phyloP scores from a whole-genome alignment of 2,329 filamentous ascomycete species.

The Rugonectria rugulosa region DNA sequence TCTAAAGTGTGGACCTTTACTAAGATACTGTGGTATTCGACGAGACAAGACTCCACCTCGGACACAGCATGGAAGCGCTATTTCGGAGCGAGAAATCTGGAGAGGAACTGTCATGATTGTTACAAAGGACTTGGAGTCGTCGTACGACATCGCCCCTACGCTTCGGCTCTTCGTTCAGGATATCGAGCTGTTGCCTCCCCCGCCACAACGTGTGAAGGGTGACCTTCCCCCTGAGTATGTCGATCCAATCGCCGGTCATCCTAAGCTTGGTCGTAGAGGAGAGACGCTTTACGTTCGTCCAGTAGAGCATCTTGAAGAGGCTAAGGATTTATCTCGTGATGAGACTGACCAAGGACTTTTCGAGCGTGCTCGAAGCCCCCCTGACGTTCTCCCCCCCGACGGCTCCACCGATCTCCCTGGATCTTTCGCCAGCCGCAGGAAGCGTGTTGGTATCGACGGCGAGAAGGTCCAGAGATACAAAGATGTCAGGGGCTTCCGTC shows the following conservation, averaged over 20 bases:
- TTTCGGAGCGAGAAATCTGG: constrained; percentile 79
- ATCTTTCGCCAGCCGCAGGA: constrained; percentile 62
- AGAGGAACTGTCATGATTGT: constrained; percentile 96
- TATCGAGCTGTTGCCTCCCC: constrained; percentile 80
- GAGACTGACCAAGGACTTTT: constrained; percentile 87
- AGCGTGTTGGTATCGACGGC: constrained; percentile 70
- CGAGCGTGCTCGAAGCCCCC: constrained; percentile 67
- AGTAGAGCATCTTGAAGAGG: constrained; percentile 84
- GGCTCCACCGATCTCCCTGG: constrained; percentile 58
- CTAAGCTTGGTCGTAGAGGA: constrained; percentile 84
- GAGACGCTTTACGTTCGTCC: constrained; percentile 88
- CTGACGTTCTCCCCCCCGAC: constrained; percentile 52
- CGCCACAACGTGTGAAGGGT: constrained; percentile 71
- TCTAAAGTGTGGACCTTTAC: constrained; percentile 87
- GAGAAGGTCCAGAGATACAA: constrained; percentile 83
- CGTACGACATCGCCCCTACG: constrained; percentile 79
- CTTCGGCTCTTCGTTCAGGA: constrained; percentile 88
- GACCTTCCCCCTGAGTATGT: constrained; percentile 82
- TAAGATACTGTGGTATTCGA: constrained; percentile 88
- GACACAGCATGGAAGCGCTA: constrained; percentile 34
- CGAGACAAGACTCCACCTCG: constrained; percentile 59
- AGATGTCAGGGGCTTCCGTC: constrained; percentile 80
- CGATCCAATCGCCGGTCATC: constrained; percentile 86
- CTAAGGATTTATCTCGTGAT: constrained; percentile 77
- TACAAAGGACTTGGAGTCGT: constrained; percentile 82